Evolutionary conservation across 2,329 filamentous ascomycete genomes (phyloP), one percentile per base, ranked within the genome.

Genomic region (Fusarium annulatum): DNA sequence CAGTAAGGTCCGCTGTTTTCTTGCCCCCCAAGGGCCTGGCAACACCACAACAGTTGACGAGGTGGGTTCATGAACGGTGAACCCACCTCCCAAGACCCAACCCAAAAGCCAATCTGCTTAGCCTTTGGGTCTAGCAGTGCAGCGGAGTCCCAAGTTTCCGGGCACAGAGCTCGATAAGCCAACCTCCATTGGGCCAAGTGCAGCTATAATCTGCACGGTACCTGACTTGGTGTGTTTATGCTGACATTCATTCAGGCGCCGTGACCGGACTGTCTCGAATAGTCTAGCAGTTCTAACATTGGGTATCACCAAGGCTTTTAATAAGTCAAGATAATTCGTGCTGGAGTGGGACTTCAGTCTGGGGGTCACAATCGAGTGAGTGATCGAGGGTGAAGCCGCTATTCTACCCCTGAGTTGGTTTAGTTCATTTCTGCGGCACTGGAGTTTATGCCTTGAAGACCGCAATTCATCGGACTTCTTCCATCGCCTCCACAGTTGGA

Each of bases 61-160:
- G 53, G 70, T 56, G 56, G 53, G 55, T 72, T 71, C 67, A 51
- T 72, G 71, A 69, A 69, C 63, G 52, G 51, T 58, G 49, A 57
- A 28, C 62, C 62, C 53, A 63, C 67, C 48, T 41, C 56, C 39
- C 45, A 57, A 26, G 56, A 41, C 18, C 53, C 26, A 64, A 55
- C 43, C n/a, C 46, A 64, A 49, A 64, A 64, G 45, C 42, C 69
- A 61, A 61, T 65, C 45, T 53, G 46, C 57, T 69, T 61, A 71
- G 48, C 53, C 48, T 61, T n/a, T 38, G 43, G 53, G 67, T 38
- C 61, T 61, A 69, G 53, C 39, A 68, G 41, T 48, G 43, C 61
- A 73, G 43, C 58, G 62, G 72, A 64, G 58, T 64, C 63, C 74
- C 73, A 68, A 62, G 61, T 62, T 66, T 65, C 73, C 61, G 70